Evolutionary conservation across 805 yeast genomes (phyloP).

Genomic region (Brettanomyces anomalus): DNA sequence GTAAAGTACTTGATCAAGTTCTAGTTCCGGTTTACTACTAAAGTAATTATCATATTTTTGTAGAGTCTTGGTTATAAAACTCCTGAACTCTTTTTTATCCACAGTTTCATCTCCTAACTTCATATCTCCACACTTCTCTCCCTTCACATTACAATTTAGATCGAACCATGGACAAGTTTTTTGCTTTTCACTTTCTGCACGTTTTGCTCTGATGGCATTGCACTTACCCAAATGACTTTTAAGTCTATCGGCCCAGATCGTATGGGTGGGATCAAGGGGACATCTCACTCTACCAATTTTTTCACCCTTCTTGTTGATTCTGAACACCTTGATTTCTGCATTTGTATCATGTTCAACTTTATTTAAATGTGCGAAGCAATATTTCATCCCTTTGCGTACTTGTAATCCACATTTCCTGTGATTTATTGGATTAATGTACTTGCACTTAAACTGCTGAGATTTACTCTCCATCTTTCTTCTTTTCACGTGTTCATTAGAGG

Average conservation of each 20-base stretch:
- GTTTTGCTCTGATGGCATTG: conserved; percentile 30
- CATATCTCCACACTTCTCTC: conserved; percentile 3
- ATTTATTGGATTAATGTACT: conserved; percentile 38
- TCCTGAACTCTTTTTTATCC: conserved; percentile 15
- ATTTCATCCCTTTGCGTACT: conserved; percentile 36
- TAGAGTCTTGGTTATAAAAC: conserved; percentile 12
- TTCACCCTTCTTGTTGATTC: conserved; percentile 16
- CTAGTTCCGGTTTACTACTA: conserved; percentile 4
- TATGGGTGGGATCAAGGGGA: conserved; percentile 69
- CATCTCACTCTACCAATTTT: conserved; percentile 50
- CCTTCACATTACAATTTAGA: conserved; percentile 35
- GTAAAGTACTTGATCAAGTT: conserved; percentile 16
- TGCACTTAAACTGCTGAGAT: conserved; percentile 31
- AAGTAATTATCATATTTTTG: conserved; percentile 8
- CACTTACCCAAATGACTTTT: conserved; percentile 54
- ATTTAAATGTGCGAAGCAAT: conserved; percentile 53
- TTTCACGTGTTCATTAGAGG: neutral
- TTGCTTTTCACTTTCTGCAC: conserved; percentile 26
- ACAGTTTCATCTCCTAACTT: conserved; percentile 2
- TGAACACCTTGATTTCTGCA: conserved; percentile 10
- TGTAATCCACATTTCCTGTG: conserved; percentile 55
- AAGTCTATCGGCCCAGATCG: conserved; percentile 55
- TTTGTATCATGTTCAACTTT: conserved; percentile 4
- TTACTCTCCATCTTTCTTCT: neutral
- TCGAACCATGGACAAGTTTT: conserved; percentile 34